Evolutionary conservation across 805 yeast species (phyloP).

Genomic region (Pichia paraexigua): DNA sequence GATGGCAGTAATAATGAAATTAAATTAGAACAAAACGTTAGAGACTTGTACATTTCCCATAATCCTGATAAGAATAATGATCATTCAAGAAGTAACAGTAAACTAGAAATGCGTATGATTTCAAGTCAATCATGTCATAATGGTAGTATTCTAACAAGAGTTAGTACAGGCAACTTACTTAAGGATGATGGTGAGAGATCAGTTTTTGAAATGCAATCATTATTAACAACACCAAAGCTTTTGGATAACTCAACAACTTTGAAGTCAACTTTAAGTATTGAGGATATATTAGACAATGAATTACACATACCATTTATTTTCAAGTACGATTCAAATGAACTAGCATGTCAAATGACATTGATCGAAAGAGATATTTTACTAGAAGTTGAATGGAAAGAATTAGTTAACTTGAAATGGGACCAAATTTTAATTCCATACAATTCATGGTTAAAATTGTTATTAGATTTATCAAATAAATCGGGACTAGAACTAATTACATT

Average conservation of each 20-base stretch:
- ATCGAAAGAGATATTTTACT: conserved; percentile 78
- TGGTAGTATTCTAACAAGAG: conserved; percentile 8
- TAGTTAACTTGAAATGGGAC: conserved; percentile 70
- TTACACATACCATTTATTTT: conserved; percentile 78
- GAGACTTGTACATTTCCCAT: conserved; percentile 26
- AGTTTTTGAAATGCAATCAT: conserved; percentile 24
- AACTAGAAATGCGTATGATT: conserved; percentile 10
- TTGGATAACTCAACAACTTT: conserved; percentile 1
- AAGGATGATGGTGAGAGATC: conserved; percentile 15
- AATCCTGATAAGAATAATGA: conserved; percentile 14
- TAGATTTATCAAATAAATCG: conserved; percentile 36
- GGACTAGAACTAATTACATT: conserved; percentile 80
- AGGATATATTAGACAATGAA: conserved; percentile 35
- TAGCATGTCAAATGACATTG: conserved; percentile 78
- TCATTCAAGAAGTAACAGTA: not conserved
- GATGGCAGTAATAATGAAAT: conserved; percentile 22
- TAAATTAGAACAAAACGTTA: conserved; percentile 26
- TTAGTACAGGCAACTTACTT: conserved; percentile 9
- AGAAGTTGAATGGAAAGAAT: conserved; percentile 89
- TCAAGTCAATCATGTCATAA: conserved; percentile 6
- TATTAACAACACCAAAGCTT: conserved; percentile 23
- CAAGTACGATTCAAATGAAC: conserved; percentile 53
- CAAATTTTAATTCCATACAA: conserved; percentile 57
- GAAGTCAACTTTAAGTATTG: conserved; percentile 23
- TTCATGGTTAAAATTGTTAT: conserved; percentile 77